Percentiles rank a stretch among this genome's conserved stretches.
These are phyloP conservation scores for Dioszegia hungarica DNA, from an alignment of 768 basidiomycete genomes.

Conservation along the genomic window DNA sequence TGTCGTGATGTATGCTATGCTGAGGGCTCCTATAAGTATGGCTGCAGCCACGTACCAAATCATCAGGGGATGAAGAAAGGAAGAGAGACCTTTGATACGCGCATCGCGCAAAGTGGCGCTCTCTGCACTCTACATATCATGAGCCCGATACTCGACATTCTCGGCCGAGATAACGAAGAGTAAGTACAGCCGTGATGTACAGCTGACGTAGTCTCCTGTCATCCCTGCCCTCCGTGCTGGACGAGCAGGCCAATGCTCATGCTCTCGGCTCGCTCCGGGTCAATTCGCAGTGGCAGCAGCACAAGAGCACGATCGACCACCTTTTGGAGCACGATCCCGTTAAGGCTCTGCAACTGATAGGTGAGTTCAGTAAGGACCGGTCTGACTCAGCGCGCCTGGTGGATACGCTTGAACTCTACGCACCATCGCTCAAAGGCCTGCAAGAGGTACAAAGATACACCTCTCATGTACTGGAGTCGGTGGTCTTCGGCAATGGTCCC, in stretches of 20 bases:
- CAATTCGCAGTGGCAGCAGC: conserved; percentile 3
- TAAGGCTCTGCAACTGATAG: conserved; percentile 22
- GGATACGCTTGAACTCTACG: conserved; percentile 32
- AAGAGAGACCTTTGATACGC: not conserved
- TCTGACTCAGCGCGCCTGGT: conserved; percentile 28
- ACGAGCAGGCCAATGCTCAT: conserved; percentile 26
- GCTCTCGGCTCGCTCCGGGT: conserved; percentile 15
- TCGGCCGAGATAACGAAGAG: too few relatives aligned
- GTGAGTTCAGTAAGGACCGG: conserved; percentile 8
- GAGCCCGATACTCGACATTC: not conserved
- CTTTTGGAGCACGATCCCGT: not conserved
- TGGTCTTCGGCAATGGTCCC: conserved; percentile 24
- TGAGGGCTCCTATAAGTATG: conserved; percentile 27
- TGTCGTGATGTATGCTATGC: conserved; percentile 18
- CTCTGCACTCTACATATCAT: too few relatives aligned
- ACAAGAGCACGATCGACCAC: not conserved
- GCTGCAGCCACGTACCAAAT: conserved; percentile 35
- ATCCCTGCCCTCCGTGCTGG: conserved; percentile 19
- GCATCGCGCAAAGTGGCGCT: too few relatives aligned
- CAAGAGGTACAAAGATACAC: conserved; percentile 32
- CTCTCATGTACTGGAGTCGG: conserved; percentile 23
- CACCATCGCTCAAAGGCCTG: conserved; percentile 31
- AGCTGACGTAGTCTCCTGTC: conserved; percentile 13
- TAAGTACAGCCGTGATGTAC: too few relatives aligned
- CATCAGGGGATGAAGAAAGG: not conserved